Evolutionary conservation across 805 yeast genomes (phyloP).

Genomic region (Metschnikowia gelsemii): DNA sequence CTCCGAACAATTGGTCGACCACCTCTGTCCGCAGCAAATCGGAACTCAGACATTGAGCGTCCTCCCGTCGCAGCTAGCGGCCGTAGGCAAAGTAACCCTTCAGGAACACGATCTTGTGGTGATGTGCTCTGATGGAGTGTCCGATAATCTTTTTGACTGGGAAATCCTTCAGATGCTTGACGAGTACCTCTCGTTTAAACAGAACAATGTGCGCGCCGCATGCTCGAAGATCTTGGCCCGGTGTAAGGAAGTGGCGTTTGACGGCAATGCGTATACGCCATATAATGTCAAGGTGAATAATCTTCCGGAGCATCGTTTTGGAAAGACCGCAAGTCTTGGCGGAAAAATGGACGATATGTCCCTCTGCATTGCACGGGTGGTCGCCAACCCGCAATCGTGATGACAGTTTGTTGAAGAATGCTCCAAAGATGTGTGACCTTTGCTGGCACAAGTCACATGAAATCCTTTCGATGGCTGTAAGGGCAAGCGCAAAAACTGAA

Average conservation of each 20-base stretch:
- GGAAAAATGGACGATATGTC: constrained; percentile 59
- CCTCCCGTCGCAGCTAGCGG: constrained; percentile 49
- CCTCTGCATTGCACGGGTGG: constrained; percentile 48
- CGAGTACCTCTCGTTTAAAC: constrained; percentile 28
- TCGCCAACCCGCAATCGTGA: constrained; percentile 8
- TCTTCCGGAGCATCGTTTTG: constrained; percentile 33
- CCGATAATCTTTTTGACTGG: constrained; percentile 51
- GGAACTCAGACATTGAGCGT: constrained; percentile 48
- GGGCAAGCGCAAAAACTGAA: too few species aligned
- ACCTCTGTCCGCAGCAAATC: constrained; percentile 52
- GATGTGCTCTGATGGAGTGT: constrained; percentile 53
- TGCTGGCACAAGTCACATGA: too few species aligned
- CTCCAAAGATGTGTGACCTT: too few species aligned
- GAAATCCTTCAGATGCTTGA: constrained; percentile 44
- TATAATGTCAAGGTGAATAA: constrained; percentile 51
- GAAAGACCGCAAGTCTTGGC: constrained; percentile 41
- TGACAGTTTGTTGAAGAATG: too few species aligned
- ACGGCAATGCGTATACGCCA: constrained; percentile 53
- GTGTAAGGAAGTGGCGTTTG: constrained; percentile 51
- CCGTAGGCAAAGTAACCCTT: constrained; percentile 43
- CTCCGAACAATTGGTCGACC: constrained; percentile 46
- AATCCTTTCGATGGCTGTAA: too few species aligned
- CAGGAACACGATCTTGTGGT: constrained; percentile 44
- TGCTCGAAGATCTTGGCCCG: constrained; percentile 41
- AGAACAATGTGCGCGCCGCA: constrained; percentile 36